Evolutionary conservation across 2,329 filamentous ascomycete genomes (phyloP).

Genomic region (Harringtonia aguacate): DNA sequence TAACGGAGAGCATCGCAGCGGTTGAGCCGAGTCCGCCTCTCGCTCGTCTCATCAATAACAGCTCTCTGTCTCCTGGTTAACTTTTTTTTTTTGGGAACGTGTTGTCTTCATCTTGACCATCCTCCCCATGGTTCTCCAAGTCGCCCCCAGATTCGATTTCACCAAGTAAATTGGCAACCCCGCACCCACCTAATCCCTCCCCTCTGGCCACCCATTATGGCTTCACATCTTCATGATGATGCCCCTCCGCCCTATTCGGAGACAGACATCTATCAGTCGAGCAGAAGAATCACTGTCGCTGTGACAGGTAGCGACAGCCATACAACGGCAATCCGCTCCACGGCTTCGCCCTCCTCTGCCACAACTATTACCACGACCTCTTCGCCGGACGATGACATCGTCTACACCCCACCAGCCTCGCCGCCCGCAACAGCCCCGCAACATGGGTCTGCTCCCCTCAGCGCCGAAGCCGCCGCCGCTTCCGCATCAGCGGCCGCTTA

Average conservation of each 20-base stretch:
- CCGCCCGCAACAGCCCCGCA: constrained; percentile 23
- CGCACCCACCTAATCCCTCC: not conserved
- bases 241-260: constrained; percentile 48
- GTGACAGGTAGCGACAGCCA: constrained; percentile 18
- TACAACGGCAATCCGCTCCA: constrained; percentile 22
- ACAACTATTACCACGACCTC: not conserved
- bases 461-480: constrained; percentile 9
- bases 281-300: constrained; percentile 11
- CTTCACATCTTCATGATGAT: constrained; percentile 24
- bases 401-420: constrained; percentile 42
- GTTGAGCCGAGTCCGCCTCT: too few relatives aligned
- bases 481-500: constrained; percentile 28
- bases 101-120: too few relatives aligned
- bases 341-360: constrained; percentile 23
- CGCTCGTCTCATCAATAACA: too few relatives aligned
- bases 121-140: too few relatives aligned
- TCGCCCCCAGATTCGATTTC: too few relatives aligned
- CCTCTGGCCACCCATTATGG: constrained; percentile 11
- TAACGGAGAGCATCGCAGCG: too few relatives aligned
- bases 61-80: too few relatives aligned
- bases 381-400: constrained; percentile 23
- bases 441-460: not conserved
- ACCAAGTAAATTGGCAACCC: not conserved
- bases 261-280: constrained; percentile 40
- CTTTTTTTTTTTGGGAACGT: too few relatives aligned